phyloP scores from a whole-genome alignment of 306 rosid species.

The Malus fusca region DNA sequence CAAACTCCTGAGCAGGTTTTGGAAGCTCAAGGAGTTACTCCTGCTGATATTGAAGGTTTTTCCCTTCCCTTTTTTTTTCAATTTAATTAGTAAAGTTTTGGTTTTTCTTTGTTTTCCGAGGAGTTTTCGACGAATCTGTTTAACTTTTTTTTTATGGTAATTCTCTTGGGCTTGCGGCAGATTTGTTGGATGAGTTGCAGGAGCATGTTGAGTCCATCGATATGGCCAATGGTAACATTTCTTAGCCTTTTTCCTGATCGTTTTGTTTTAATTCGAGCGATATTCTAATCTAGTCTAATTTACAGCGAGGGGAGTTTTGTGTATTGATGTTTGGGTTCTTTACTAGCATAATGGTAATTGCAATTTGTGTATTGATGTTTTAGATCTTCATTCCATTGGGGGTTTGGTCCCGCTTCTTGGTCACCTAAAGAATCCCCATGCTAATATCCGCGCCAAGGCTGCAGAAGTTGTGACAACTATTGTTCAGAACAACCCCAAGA shows the following conservation, averaged over 20 bases:
- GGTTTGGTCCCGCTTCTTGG: conserved; percentile 82
- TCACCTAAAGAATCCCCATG: conserved; percentile 71
- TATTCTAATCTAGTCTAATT: neutral
- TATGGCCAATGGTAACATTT: conserved; percentile 75
- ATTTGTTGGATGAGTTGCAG: conserved; percentile 79
- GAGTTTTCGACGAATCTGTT: neutral
- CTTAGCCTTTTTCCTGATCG: neutral
- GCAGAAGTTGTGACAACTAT: conserved; percentile 87
- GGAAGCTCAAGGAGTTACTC: conserved; percentile 76
- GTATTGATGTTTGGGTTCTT: neutral
- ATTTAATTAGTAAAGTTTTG: neutral
- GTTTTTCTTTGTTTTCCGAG: neutral
- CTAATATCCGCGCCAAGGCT: conserved; percentile 90
- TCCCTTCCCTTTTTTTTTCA: neutral
- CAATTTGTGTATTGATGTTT: neutral
- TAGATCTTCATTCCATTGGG: conserved; percentile 84
- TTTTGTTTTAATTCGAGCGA: neutral
- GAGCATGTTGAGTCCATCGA: conserved; percentile 98
- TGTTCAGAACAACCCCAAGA: conserved; percentile 82
- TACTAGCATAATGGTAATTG: neutral
- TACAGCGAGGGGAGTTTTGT: neutral
- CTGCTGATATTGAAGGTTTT: conserved; percentile 71
- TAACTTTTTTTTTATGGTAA: neutral
- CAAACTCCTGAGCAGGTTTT: conserved; percentile 77
- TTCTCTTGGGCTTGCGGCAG: conserved; percentile 29